Conservation (phyloP, 306 rosid species). For the Biancaea sappan region DNA sequence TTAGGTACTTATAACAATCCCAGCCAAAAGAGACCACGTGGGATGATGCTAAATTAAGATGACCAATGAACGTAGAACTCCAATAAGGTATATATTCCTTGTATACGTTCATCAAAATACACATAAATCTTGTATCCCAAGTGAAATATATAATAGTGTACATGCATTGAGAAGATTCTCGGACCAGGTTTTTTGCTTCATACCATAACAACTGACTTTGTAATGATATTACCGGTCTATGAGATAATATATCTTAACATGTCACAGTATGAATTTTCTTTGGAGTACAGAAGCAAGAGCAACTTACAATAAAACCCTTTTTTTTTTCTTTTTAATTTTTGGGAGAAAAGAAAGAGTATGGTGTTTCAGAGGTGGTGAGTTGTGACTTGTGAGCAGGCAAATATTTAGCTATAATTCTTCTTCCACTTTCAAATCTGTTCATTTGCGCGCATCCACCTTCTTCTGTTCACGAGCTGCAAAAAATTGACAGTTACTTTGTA, state of each 20-base stretch:
- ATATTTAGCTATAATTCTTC: background rate
- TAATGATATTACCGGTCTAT: background rate
- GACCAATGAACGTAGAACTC: background rate
- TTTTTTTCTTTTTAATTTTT: too few relatives aligned
- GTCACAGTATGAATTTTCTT: background rate
- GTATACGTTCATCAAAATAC: background rate
- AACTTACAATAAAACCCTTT: background rate
- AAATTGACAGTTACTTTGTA: background rate
- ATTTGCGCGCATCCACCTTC: conserved; percentile 59
- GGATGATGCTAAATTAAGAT: conserved; percentile 23
- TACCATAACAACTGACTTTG: conserved; percentile 2
- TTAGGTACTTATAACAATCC: background rate
- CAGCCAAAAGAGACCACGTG: background rate
- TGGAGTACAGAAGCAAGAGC: background rate
- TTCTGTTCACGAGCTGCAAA: conserved; percentile 59
- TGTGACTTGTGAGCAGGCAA: background rate
- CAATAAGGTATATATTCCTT: conserved; percentile 30
- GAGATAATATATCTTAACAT: background rate
- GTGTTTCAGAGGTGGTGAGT: background rate
- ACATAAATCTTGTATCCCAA: background rate
- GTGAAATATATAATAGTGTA: background rate
- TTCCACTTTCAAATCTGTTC: background rate
- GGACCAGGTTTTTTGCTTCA: background rate
- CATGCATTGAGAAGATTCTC: background rate
- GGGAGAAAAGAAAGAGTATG: conserved; percentile 1